Conservation (phyloP, 2,329 filamentous ascomycete species). For the Stagonosporopsis vannaccii region DNA sequence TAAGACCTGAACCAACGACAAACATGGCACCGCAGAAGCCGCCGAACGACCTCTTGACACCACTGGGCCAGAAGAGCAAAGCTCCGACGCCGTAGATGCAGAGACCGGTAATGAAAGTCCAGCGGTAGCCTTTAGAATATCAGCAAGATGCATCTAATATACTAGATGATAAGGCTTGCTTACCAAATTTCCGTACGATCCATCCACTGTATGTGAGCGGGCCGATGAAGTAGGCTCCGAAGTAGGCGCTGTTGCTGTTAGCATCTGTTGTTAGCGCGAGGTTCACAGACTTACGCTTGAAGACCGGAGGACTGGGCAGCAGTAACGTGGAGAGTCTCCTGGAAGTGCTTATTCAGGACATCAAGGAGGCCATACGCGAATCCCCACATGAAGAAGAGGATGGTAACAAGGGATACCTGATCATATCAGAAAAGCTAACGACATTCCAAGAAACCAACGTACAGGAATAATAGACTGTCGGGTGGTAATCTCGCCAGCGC, state of each 20-base stretch:
- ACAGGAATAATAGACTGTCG: slow-evolving; percentile 65
- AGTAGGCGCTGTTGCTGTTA: slow-evolving; percentile 61
- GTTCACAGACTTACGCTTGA: slow-evolving; percentile 66
- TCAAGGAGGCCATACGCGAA: slow-evolving; percentile 87
- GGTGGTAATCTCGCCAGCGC: slow-evolving; percentile 53
- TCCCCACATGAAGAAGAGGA: slow-evolving; percentile 87
- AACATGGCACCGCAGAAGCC: slow-evolving; percentile 68
- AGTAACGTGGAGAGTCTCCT: slow-evolving; percentile 66
- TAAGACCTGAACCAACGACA: slow-evolving; percentile 65
- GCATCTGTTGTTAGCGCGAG: slow-evolving; percentile 12
- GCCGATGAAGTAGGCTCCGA: slow-evolving; percentile 72
- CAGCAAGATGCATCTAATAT: too few species aligned
- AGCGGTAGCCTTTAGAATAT: too few species aligned
- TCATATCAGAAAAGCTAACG: neutral
- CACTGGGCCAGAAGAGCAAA: slow-evolving; percentile 69
- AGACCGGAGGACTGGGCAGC: slow-evolving; percentile 69
- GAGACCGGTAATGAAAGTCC: slow-evolving; percentile 65
- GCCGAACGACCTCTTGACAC: slow-evolving; percentile 65
- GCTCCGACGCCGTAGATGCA: slow-evolving; percentile 66
- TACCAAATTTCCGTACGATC: slow-evolving; percentile 63
- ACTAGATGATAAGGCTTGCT: too few species aligned
- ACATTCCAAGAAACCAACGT: neutral
- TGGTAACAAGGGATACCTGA: slow-evolving; percentile 66
- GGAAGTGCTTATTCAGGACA: slow-evolving; percentile 75
- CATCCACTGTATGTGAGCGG: slow-evolving; percentile 69